Evolutionary conservation across 108 stramenopile species (phyloP).

Genomic region (Fistulifera solaris): DNA sequence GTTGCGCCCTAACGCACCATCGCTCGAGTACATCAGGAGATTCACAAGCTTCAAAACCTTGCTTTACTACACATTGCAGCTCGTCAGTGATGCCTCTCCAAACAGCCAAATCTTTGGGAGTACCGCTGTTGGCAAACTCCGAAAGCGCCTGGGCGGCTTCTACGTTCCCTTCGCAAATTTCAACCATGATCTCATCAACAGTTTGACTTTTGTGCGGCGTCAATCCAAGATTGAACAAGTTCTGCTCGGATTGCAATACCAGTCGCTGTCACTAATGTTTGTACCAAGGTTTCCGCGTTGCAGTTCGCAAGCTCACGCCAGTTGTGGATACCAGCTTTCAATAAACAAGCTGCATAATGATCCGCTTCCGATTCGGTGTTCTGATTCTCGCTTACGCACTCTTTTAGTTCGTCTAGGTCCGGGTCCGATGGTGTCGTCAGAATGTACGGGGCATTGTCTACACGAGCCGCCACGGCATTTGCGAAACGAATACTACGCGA

Average conservation of each 20-base stretch:
- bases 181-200: slow-evolving; percentile 76
- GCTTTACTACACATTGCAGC: not conserved
- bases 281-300: slow-evolving; percentile 11
- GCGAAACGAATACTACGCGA: slow-evolving; percentile 26
- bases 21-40: slow-evolving; percentile 5
- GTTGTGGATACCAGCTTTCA: slow-evolving; percentile 30
- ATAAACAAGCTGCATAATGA: slow-evolving; percentile 19
- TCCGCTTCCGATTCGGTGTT: not conserved
- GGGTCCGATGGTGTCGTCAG: slow-evolving; percentile 55
- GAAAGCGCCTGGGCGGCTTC: slow-evolving; percentile 41
- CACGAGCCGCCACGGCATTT: not conserved
- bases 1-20: slow-evolving; percentile 8
- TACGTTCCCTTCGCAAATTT: slow-evolving; percentile 66
- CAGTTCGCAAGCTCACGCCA: slow-evolving; percentile 77
- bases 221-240: slow-evolving; percentile 51
- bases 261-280: not conserved
- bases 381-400: slow-evolving; percentile 39
- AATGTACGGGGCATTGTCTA: slow-evolving; percentile 31
- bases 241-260: slow-evolving; percentile 7
- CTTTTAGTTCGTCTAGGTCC: slow-evolving; percentile 61
- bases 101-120: slow-evolving; percentile 59
- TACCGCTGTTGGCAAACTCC: slow-evolving; percentile 41
- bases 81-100: slow-evolving; percentile 35
- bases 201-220: slow-evolving; percentile 50
- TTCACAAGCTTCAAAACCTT: not conserved